Evolutionary conservation across 768 basidiomycete genomes (phyloP).

Genomic region (Lentinus tigrinus): DNA sequence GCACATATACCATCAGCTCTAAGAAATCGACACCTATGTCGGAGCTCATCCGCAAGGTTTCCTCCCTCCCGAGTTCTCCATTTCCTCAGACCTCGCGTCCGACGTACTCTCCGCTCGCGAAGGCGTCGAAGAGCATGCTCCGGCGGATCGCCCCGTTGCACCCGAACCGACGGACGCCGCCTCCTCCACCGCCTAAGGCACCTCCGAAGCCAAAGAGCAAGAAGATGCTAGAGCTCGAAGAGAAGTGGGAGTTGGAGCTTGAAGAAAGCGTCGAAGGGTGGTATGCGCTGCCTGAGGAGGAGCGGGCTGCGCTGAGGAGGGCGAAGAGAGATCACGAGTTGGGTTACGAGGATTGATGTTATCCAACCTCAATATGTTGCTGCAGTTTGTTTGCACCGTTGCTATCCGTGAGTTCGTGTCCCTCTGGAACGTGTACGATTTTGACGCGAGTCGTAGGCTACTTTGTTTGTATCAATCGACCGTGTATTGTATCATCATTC

Average conservation of each 20-base stretch:
- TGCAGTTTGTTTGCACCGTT: background rate
- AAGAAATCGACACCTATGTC: conserved; percentile 64
- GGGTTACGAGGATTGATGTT: conserved; percentile 34
- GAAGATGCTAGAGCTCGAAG: conserved; percentile 74
- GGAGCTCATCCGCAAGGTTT: conserved; percentile 72
- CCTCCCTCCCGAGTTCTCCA: conserved; percentile 64
- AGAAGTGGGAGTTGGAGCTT: conserved; percentile 79
- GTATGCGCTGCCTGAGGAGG: conserved; percentile 31
- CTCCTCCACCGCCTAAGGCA: conserved; percentile 67
- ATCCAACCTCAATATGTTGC: background rate
- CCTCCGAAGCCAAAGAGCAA: conserved; percentile 78
- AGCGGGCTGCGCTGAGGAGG: conserved; percentile 46
- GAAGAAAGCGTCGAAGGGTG: conserved; percentile 72
- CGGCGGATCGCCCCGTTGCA: conserved; percentile 76
- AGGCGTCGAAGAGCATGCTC: conserved; percentile 60
- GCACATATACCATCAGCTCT: conserved; percentile 44
- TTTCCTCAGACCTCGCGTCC: conserved; percentile 37
- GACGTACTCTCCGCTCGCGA: conserved; percentile 64
- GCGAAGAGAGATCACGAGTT: conserved; percentile 65
- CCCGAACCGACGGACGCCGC: conserved; percentile 69
- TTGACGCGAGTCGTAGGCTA: too few relatives aligned
- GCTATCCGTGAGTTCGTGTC: too few relatives aligned
- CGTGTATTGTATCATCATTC: background rate
- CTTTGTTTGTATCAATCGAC: background rate
- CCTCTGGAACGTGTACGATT: too few relatives aligned